phyloP scores from a whole-genome alignment of 2,329 filamentous ascomycete genomes.

The Penicillium sp. region DNA sequence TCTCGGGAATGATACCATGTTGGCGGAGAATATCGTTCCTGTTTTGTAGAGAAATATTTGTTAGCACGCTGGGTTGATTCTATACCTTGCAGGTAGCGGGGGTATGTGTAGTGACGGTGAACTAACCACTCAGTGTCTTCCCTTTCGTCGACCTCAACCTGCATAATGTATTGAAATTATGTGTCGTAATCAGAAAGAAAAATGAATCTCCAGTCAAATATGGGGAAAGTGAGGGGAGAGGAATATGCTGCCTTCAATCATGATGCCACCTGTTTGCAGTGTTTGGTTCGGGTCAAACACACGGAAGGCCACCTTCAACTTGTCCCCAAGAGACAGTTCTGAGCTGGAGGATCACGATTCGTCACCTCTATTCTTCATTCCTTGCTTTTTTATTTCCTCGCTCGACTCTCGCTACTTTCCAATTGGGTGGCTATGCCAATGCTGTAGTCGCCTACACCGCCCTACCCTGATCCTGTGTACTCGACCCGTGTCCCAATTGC shows the following conservation, averaged over 20 bases:
- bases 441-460: slow-evolving; percentile 28
- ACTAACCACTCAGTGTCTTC: slow-evolving; percentile 94
- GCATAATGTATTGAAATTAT: slow-evolving; percentile 40
- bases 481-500: slow-evolving; percentile 26
- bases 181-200: neutral
- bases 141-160: slow-evolving; percentile 90
- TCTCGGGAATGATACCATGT: slow-evolving; percentile 96
- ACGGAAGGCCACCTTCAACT: slow-evolving; percentile 44
- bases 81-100: slow-evolving; percentile 14
- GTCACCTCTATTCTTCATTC: slow-evolving; percentile 16
- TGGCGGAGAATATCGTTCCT: slow-evolving; percentile 99
- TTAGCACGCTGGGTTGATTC: slow-evolving; percentile 13
- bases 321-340: slow-evolving; percentile 27
- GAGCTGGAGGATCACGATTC: slow-evolving; percentile 23
- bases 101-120: slow-evolving; percentile 12
- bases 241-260: slow-evolving; percentile 14
- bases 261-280: slow-evolving; percentile 42
- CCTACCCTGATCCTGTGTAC: slow-evolving; percentile 24
- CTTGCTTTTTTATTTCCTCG: slow-evolving; percentile 1
- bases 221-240: slow-evolving; percentile 1
- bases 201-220: slow-evolving; percentile 1
- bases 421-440: slow-evolving; percentile 22
- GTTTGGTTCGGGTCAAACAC: slow-evolving; percentile 35
- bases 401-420: neutral
- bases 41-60: slow-evolving; percentile 9